Percentiles rank a stretch among this genome's conserved stretches.
These are phyloP conservation scores for Tephrocybe rancida DNA, from an alignment of 768 basidiomycete species.

Conservation along the genomic window DNA sequence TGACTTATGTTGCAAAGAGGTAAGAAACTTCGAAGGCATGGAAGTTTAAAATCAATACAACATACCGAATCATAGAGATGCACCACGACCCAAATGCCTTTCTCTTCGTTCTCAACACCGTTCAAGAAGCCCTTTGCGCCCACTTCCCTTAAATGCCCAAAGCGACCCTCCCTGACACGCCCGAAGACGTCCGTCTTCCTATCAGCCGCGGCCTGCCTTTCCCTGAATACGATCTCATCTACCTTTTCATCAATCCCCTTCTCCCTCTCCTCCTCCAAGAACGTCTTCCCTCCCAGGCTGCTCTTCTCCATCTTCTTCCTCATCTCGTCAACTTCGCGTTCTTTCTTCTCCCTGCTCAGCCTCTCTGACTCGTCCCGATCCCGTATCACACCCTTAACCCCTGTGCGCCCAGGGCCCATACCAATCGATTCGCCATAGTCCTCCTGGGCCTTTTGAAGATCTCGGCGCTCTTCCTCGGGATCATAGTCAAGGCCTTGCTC, in stretches of 20 bases:
- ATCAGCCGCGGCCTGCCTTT: conserved; percentile 34
- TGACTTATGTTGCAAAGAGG: conserved; percentile 46
- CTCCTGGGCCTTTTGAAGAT: conserved; percentile 31
- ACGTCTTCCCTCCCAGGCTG: conserved; percentile 69
- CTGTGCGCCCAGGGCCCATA: conserved; percentile 85
- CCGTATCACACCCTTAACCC: conserved; percentile 87
- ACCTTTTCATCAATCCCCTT: conserved; percentile 49
- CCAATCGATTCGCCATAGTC: conserved; percentile 64
- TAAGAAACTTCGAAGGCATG: conserved; percentile 2
- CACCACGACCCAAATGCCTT: conserved; percentile 78
- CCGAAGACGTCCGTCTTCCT: conserved; percentile 48
- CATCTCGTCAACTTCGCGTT: conserved; percentile 53
- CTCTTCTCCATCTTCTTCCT: conserved; percentile 64
- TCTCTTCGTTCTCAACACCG: conserved; percentile 74
- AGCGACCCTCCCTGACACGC: conserved; percentile 52
- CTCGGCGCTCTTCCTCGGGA: conserved; percentile 40
- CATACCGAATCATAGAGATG: conserved; percentile 83
- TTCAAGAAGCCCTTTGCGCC: conserved; percentile 70
- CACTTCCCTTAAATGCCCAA: conserved; percentile 83
- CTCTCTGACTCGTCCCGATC: conserved; percentile 73
- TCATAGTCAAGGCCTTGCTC: conserved; percentile 48
- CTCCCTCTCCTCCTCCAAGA: conserved; percentile 74
- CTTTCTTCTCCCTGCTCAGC: conserved; percentile 53
- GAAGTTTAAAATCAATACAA: conserved; percentile 5
- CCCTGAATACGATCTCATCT: conserved; percentile 46